Percentiles rank a stretch among this genome's conserved stretches.
Evolutionary conservation across 768 basidiomycete genomes (phyloP).

Genomic region (Agaricus subrufescens): DNA sequence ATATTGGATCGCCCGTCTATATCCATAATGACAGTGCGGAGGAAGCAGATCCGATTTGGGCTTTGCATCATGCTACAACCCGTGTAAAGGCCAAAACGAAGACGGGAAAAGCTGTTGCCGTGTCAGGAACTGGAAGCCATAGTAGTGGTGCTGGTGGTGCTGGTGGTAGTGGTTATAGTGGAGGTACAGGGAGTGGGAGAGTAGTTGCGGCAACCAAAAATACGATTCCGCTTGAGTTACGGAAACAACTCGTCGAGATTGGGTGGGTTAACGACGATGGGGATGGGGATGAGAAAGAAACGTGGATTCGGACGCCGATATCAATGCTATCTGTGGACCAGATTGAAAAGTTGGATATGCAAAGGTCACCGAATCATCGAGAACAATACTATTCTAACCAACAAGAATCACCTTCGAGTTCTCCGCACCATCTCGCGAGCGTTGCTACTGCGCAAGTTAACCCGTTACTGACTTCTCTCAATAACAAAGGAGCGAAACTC

Average conservation of each 20-base stretch:
- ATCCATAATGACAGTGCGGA: slow-evolving; percentile 24
- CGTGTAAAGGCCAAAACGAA: slow-evolving; percentile 26
- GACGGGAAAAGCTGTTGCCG: neutral
- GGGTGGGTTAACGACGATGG: slow-evolving; percentile 63
- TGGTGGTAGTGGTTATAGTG: neutral
- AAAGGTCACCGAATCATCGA: slow-evolving; percentile 12
- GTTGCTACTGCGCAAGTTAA: slow-evolving; percentile 8
- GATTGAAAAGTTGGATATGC: slow-evolving; percentile 45
- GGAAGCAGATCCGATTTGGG: slow-evolving; percentile 16
- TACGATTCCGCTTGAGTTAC: slow-evolving; percentile 58
- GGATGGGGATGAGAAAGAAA: slow-evolving; percentile 48
- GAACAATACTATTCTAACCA: slow-evolving; percentile 2
- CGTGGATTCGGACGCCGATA: slow-evolving; percentile 61
- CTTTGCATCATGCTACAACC: slow-evolving; percentile 30
- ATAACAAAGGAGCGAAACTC: neutral
- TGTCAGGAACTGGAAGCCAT: too few species aligned
- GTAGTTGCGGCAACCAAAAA: slow-evolving; percentile 31
- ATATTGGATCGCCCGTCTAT: slow-evolving; percentile 63
- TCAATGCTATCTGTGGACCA: slow-evolving; percentile 57
- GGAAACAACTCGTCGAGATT: slow-evolving; percentile 63
- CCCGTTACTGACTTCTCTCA: neutral
- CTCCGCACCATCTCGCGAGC: slow-evolving; percentile 26
- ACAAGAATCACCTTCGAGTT: slow-evolving; percentile 15
- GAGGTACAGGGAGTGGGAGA: neutral
- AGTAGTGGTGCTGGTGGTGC: too few species aligned